Evolutionary conservation across 169 alveolate species (phyloP), one percentile per base, ranked within the genome.

Genomic region (Plasmodium vinckei): DNA sequence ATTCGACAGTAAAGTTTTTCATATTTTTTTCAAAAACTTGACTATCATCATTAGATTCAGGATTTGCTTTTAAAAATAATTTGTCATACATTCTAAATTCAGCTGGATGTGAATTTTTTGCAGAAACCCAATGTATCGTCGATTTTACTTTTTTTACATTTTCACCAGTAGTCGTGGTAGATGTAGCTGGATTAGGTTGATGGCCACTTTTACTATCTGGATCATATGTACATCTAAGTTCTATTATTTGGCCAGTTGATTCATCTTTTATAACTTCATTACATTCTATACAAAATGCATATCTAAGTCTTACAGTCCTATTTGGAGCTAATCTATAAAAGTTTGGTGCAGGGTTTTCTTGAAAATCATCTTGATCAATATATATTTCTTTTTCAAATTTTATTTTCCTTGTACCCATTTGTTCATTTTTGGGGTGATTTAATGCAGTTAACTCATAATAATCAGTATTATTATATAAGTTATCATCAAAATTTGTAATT

Each of bases 211-310:
- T 94, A 13, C 97, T 94, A 12, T 84, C 64, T 10, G 95, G 95
- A 44, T 95, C 97, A 73, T 94, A 91, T 13, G 94, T 92, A 69
- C 97, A 95, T 47, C 82, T 82, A 10, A 95, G n/a, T 54, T 94
- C 94, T 54, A 86, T 72, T 0, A 94, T 57, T 7, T 84, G 42
- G 39, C 71, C 94, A 13, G 61, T 75, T 3, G 64, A 61, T 68
- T 88, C 70, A 71, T 88, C 92, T 27, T 89, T 88, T 17, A 89
- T 93, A 56, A 95, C 95, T 49, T 93, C 94, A 13, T 54, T 84
- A 75, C 97, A 95, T 49, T 94, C 95, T 21, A 95, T 92, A 95
- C 97, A 95, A 87, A 94, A 95, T 44, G 96, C 94, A 67, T 92
- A 90, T 39, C 95, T 79, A 59, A 95, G 92, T 49, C 97, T 90